Conservation (phyloP, 192 early-diverging fungal species). For the Podila epigama region DNA sequence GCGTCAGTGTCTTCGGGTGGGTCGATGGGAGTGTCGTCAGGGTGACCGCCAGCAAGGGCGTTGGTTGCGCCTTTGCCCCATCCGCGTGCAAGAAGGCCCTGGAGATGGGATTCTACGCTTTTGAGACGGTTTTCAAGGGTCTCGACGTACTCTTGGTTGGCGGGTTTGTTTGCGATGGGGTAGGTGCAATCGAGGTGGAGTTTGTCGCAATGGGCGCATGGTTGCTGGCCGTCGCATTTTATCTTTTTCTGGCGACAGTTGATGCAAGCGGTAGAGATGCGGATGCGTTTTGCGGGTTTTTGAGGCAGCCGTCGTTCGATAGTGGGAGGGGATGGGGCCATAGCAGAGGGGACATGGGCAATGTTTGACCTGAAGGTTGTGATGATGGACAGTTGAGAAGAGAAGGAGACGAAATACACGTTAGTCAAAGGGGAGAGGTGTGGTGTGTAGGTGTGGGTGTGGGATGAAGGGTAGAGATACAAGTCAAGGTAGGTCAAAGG, state of each 20-base stretch:
- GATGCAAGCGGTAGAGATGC: conserved; percentile 53
- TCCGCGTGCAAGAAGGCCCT: conserved; percentile 40
- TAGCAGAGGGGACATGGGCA: background rate
- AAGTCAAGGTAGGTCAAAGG: background rate
- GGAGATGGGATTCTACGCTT: conserved; percentile 44
- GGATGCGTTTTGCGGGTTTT: conserved; percentile 47
- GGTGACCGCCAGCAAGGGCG: background rate
- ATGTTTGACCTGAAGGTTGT: background rate
- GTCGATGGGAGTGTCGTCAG: conserved; percentile 14
- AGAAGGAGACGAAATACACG: conserved; percentile 1
- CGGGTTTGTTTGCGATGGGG: conserved; percentile 33
- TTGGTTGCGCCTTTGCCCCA: conserved; percentile 15
- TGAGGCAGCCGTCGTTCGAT: conserved; percentile 6
- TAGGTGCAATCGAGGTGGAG: conserved; percentile 34
- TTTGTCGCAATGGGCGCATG: conserved; percentile 53
- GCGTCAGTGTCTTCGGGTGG: conserved; percentile 22
- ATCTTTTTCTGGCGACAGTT: conserved; percentile 54
- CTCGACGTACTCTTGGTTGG: conserved; percentile 49
- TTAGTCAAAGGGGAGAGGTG: background rate
- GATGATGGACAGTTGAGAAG: background rate
- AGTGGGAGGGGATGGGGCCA: background rate
- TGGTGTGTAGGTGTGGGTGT: background rate
- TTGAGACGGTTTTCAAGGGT: conserved; percentile 46
- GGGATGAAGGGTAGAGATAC: background rate
- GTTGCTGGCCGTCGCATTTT: conserved; percentile 52